Evolutionary conservation across 2,329 filamentous ascomycete species (phyloP).

Genomic region (Periconia macrospinosa): DNA sequence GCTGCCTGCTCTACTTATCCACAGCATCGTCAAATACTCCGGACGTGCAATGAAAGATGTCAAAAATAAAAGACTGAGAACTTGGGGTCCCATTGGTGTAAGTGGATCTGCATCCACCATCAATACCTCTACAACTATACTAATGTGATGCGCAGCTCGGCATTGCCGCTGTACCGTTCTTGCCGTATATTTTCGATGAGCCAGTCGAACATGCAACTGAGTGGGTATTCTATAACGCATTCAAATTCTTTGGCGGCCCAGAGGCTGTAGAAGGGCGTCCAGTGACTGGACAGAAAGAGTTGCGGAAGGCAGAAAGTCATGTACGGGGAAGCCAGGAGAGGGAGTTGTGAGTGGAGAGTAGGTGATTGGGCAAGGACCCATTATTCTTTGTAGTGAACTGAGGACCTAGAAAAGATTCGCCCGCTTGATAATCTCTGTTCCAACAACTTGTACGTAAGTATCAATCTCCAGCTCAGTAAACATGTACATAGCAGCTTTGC

Average conservation of each 20-base stretch:
- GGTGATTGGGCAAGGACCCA: no score
- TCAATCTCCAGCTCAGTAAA: no score
- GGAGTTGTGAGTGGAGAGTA: slow-evolving; percentile 34
- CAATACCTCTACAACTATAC: neutral
- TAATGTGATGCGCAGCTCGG: slow-evolving; percentile 52
- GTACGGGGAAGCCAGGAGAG: slow-evolving; percentile 35
- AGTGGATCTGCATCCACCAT: slow-evolving; percentile 44
- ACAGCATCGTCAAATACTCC: slow-evolving; percentile 88
- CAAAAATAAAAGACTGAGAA: slow-evolving; percentile 75
- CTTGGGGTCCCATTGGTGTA: slow-evolving; percentile 89
- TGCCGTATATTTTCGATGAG: slow-evolving; percentile 85
- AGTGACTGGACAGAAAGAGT: slow-evolving; percentile 41
- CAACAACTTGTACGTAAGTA: no score
- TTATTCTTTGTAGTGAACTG: no score
- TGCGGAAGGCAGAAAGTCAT: slow-evolving; percentile 38
- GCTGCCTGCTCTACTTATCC: slow-evolving; percentile 89
- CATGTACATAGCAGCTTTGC: no score
- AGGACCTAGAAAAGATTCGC: no score
- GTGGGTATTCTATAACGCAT: slow-evolving; percentile 83
- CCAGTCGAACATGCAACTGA: slow-evolving; percentile 92
- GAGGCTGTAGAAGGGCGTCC: slow-evolving; percentile 54
- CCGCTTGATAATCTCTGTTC: no score
- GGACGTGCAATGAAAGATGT: slow-evolving; percentile 80
- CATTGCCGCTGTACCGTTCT: slow-evolving; percentile 70
- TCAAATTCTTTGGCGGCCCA: slow-evolving; percentile 70